Evolutionary conservation across 2,329 filamentous ascomycete species (phyloP).

Genomic region (Talaromyces amestolkiae): DNA sequence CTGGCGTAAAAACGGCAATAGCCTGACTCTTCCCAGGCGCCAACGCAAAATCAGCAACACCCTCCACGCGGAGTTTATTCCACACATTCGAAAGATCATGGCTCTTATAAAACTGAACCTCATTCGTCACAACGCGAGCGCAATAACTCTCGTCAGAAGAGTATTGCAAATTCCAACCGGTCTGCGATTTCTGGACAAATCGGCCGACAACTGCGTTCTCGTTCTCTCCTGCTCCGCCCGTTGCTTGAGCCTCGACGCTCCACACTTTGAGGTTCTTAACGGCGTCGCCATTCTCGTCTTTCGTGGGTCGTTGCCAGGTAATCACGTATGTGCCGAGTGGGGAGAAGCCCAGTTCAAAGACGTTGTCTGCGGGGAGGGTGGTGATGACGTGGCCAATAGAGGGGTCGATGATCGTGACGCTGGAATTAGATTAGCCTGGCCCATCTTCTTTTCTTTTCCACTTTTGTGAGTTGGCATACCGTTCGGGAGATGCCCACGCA

Average conservation of each 20-base stretch:
- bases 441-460: background rate
- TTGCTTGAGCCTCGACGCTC: constrained; percentile 70
- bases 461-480: constrained; percentile 42
- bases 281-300: constrained; percentile 90
- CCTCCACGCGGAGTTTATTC: constrained; percentile 93
- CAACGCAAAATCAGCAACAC: constrained; percentile 82
- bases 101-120: constrained; percentile 95
- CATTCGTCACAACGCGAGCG: constrained; percentile 90
- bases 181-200: constrained; percentile 94
- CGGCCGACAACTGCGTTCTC: constrained; percentile 72
- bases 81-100: constrained; percentile 80
- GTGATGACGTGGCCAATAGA: constrained; percentile 71
- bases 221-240: constrained; percentile 52
- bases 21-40: constrained; percentile 87
- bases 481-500: constrained; percentile 84
- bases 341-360: constrained; percentile 94
- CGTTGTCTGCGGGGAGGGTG: constrained; percentile 73
- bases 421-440: constrained; percentile 28
- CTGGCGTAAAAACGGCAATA: constrained; percentile 90
- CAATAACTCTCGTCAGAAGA: constrained; percentile 90
- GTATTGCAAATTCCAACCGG: constrained; percentile 96
- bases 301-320: constrained; percentile 90
- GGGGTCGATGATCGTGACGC: constrained; percentile 80
- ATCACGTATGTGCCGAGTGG: constrained; percentile 88
- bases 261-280: constrained; percentile 97